These are phyloP conservation scores for Helminthosporium solani DNA, from an alignment of 2,329 filamentous ascomycete genomes.

Conservation along the genomic window DNA sequence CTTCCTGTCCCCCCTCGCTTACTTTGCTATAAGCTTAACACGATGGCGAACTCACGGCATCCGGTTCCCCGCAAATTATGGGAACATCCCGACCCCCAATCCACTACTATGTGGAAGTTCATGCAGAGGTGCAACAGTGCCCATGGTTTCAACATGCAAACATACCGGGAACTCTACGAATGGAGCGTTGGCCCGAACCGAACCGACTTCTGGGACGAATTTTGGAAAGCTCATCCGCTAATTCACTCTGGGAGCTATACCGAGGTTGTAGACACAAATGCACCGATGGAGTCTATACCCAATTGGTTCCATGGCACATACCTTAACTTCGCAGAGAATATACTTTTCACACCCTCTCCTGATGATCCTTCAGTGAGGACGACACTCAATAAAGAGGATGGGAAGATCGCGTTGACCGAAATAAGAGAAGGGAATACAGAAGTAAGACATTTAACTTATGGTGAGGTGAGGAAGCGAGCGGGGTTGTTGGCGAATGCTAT, in stretches of 20 bases:
- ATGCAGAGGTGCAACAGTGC: constrained; percentile 61
- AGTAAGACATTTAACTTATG: constrained; percentile 63
- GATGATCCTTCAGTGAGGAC: constrained; percentile 49
- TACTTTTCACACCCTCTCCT: constrained; percentile 61
- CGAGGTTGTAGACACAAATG: constrained; percentile 65
- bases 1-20: neutral
- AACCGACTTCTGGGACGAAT: constrained; percentile 46
- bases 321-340: constrained; percentile 79
- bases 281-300: constrained; percentile 70
- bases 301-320: constrained; percentile 74
- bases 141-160: constrained; percentile 60
- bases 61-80: constrained; percentile 48
- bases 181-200: constrained; percentile 64
- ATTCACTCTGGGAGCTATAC: constrained; percentile 34
- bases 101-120: constrained; percentile 49
- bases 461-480: constrained; percentile 61
- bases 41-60: constrained; percentile 8
- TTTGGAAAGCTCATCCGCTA: constrained; percentile 31
- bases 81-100: constrained; percentile 47
- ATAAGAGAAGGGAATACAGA: constrained; percentile 65
- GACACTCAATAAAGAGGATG: constrained; percentile 67
- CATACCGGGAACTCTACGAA: constrained; percentile 67
- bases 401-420: constrained; percentile 69
- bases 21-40: neutral
- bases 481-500: constrained; percentile 66